A percentile compares a stretch with the other conserved stretches of the same genome.
Conservation (phyloP, 2,329 filamentous ascomycete genomes). For the Fusarium sp. region DNA sequence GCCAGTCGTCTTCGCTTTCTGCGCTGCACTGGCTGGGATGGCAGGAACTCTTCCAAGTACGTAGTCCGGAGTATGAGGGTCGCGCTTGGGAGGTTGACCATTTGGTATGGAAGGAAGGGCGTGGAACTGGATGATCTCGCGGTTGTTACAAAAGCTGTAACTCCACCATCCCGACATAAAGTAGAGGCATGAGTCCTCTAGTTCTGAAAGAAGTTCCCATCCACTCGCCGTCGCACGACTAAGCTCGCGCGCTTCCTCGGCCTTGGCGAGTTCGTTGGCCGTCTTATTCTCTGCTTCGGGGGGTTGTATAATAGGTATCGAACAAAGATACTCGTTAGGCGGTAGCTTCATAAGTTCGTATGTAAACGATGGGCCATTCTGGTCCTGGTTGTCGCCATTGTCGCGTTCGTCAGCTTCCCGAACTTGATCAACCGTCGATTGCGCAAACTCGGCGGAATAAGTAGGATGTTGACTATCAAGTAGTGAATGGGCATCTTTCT, state of each 20-base stretch:
- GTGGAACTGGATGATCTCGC: conserved; percentile 90
- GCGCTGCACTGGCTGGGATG: conserved; percentile 48
- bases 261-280: conserved; percentile 73
- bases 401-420: conserved; percentile 44
- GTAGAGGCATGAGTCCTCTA: conserved; percentile 88
- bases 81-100: conserved; percentile 79
- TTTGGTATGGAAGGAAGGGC: conserved; percentile 75
- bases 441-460: conserved; percentile 54
- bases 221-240: conserved; percentile 80
- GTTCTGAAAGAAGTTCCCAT: conserved; percentile 80
- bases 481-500: conserved; percentile 73
- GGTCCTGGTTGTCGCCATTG: conserved; percentile 42
- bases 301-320: conserved; percentile 77
- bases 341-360: conserved; percentile 82
- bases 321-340: conserved; percentile 81
- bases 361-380: conserved; percentile 48
- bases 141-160: conserved; percentile 92
- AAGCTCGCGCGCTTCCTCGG: conserved; percentile 83
- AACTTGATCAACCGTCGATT: conserved; percentile 53
- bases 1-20: conserved; percentile 38
- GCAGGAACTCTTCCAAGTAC: conserved; percentile 71
- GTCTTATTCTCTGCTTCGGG: conserved; percentile 69
- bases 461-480: conserved; percentile 59
- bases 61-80: conserved; percentile 80
- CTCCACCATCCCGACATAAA: conserved; percentile 91